phyloP scores from a whole-genome alignment of 257 asterid genomes.

The Buddleja alternifolia region DNA sequence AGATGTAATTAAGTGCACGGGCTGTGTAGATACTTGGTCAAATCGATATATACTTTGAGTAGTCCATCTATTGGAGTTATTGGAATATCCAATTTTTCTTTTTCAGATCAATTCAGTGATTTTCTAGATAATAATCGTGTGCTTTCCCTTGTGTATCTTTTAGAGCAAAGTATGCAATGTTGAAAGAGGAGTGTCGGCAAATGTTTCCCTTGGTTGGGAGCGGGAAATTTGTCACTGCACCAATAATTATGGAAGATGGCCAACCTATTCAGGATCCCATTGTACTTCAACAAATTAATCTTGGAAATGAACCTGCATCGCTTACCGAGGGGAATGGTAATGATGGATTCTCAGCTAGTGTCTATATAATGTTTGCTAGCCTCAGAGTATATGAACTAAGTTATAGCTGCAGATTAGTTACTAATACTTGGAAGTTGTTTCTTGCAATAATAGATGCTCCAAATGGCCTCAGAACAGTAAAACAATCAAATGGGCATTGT shows the following conservation, averaged over 20 bases:
- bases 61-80: background rate
- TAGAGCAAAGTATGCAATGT: conserved; percentile 72
- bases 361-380: conserved; percentile 10
- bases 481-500: conserved; percentile 37
- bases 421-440: conserved; percentile 29
- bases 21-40: conserved; percentile 8
- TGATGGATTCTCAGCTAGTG: conserved; percentile 26
- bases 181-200: conserved; percentile 79
- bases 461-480: conserved; percentile 32
- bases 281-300: conserved; percentile 74
- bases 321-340: conserved; percentile 38
- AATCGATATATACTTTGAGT: conserved; percentile 4
- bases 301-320: conserved; percentile 39
- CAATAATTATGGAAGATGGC: conserved; percentile 85
- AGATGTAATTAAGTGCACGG: background rate
- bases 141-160: conserved; percentile 32
- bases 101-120: conserved; percentile 20
- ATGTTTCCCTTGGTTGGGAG: conserved; percentile 94
- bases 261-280: conserved; percentile 83
- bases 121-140: conserved; percentile 21
- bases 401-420: conserved; percentile 9
- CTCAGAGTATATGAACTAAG: conserved; percentile 16
- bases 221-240: conserved; percentile 86
- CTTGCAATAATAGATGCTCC: conserved; percentile 38
- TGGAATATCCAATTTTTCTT: conserved; percentile 3